Conservation (phyloP, 495 filamentous ascomycete species). For the Neurospora sp. region DNA sequence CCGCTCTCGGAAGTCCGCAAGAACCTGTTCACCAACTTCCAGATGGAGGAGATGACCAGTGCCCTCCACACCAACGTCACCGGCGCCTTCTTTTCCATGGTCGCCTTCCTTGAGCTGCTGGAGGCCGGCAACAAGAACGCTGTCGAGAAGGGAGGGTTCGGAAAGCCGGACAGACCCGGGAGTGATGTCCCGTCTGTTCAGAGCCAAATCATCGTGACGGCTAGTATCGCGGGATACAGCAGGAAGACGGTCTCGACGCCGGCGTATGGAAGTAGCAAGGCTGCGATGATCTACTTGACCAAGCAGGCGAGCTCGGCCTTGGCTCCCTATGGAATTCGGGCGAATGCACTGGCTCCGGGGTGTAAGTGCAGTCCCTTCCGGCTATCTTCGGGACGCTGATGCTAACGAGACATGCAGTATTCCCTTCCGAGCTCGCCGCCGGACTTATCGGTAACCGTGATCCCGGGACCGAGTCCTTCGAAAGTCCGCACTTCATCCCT, state of each 20-base stretch:
- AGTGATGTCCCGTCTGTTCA: constrained; percentile 32
- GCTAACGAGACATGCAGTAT: constrained; percentile 27
- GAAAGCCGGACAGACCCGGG: constrained; percentile 8
- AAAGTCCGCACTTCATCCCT: constrained; percentile 35
- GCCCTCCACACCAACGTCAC: constrained; percentile 51
- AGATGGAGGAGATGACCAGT: constrained; percentile 41
- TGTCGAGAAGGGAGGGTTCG: constrained; percentile 30
- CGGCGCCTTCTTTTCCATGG: constrained; percentile 49
- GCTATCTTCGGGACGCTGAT: too few species aligned
- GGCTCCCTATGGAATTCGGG: constrained; percentile 43
- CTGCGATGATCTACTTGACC: constrained; percentile 48
- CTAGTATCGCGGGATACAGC: constrained; percentile 45
- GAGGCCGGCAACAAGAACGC: constrained; percentile 49
- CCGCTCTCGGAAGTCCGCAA: constrained; percentile 30
- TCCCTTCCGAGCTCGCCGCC: constrained; percentile 45
- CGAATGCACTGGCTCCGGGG: constrained; percentile 57
- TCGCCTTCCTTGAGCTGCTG: constrained; percentile 56
- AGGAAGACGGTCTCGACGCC: constrained; percentile 30
- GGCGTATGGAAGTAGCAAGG: constrained; percentile 54
- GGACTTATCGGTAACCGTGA: constrained; percentile 27
- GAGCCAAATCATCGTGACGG: constrained; percentile 45
- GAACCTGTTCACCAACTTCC: constrained; percentile 27
- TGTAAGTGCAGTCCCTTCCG: constrained; percentile 18
- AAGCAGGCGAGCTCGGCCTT: constrained; percentile 49
- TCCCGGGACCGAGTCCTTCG: constrained; percentile 25